Base-by-base conservation (phyloP, 768 basidiomycete species). In the Lactarius trivialis region DNA sequence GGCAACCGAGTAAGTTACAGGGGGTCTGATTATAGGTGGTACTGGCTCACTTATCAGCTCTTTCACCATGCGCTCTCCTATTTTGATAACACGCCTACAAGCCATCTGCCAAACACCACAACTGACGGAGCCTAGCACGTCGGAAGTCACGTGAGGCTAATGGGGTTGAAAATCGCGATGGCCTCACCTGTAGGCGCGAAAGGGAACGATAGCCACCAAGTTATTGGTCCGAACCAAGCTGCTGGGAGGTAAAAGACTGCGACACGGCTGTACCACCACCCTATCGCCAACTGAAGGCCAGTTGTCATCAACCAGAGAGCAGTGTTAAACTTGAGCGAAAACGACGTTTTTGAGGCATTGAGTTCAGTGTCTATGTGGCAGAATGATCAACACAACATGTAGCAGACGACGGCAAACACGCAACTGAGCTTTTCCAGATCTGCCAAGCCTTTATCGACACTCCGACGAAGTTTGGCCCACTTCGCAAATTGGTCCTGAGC, bases 401-500 rank as follows among this genome's bases (percentile, higher is more conserved):
- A 26, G 48, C 4, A 39, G 4, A 39, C 11, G 37, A 39, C 37
- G 24, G n/a, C 24, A 43, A 39, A 60, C 30, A 80, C 88, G 72
- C 43, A 74, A 98, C 95, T 98, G 65, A 93, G 80, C 73, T 87
- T 89, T 77, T 98, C 95, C 4, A 98, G 79, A 59, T 99, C 94
- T 43, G 85, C 82, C 19, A 97, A 74, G 21, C 89, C 91, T 74
- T 96, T 98, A 77, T 98, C 96, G 50, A 98, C 84, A 68, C 82
- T 91, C 67, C 97, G 76, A 68, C 90, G 77, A 71, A 98, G 76
- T 76, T 93, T 94, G 52, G 96, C 96, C 96, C 97, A 98, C 76
- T 93, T 98, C 21, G 94, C 92, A 72, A 99, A 99, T 70, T 98
- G 91, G 71, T 98, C 95, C 72, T 98, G 97, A 19, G 93, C 90